These are phyloP conservation scores for Trametes elegans DNA, from an alignment of 768 basidiomycete genomes.

Conservation along the genomic window DNA sequence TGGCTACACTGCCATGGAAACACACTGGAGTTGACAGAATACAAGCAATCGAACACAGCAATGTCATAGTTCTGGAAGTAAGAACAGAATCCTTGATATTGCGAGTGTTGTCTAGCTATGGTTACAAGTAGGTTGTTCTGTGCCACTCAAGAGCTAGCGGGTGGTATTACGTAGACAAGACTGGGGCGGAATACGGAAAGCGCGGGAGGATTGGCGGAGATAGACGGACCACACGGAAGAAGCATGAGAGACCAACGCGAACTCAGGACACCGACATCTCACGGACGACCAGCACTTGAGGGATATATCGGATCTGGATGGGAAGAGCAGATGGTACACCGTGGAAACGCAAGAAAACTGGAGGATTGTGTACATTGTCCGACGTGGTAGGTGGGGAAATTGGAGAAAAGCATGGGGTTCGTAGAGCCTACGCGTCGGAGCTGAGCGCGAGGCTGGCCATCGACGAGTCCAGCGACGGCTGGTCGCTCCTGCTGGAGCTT, in stretches of 20 bases:
- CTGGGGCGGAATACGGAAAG: not conserved
- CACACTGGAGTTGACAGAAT: too few relatives aligned
- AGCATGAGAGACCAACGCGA: not conserved
- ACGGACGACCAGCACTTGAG: not conserved
- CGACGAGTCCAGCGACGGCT: conserved; percentile 23
- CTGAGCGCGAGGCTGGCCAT: conserved; percentile 26
- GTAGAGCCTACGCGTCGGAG: conserved; percentile 11
- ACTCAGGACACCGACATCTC: not conserved
- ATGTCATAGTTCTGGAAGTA: too few relatives aligned
- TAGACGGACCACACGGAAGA: not conserved
- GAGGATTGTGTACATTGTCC: conserved; percentile 6
- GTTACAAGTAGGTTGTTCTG: conserved; percentile 15
- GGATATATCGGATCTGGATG: conserved; percentile 5
- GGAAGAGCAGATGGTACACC: not conserved
- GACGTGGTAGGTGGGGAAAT: not conserved
- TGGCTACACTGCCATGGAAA: conserved; percentile 48
- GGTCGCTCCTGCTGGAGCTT: conserved; percentile 32
- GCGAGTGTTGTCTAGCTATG: conserved; percentile 6
- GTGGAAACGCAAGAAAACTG: not conserved
- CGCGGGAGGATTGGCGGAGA: not conserved
- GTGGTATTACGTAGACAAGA: conserved; percentile 13
- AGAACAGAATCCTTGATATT: not conserved
- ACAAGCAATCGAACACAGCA: too few relatives aligned
- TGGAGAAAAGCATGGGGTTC: not conserved
- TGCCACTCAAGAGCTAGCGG: conserved; percentile 7